Conservation (phyloP, 2,329 filamentous ascomycete genomes). For the Fusarium paranaense region DNA sequence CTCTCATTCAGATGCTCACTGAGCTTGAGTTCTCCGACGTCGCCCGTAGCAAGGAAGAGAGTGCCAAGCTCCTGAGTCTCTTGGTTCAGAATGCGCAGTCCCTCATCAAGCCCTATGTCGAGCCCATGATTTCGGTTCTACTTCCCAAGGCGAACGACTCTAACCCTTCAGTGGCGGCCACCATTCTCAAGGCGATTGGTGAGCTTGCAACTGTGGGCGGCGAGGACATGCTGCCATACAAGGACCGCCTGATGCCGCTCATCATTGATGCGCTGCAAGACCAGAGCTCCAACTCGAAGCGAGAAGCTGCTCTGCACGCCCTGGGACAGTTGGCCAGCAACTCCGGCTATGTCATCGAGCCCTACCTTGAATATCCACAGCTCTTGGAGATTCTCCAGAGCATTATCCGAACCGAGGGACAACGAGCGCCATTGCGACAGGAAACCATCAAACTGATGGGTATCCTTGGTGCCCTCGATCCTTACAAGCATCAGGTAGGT, state of each 20-base stretch:
- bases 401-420: conserved; percentile 91
- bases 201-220: conserved; percentile 95
- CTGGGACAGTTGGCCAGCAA: conserved; percentile 94
- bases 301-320: conserved; percentile 90
- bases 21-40: conserved; percentile 97
- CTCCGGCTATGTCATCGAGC: conserved; percentile 96
- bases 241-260: conserved; percentile 92
- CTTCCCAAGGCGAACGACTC: conserved; percentile 89
- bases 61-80: conserved; percentile 90
- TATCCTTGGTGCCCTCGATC: conserved; percentile 93
- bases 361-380: conserved; percentile 94
- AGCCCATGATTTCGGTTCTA: conserved; percentile 95
- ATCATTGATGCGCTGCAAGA: conserved; percentile 96
- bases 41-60: conserved; percentile 94
- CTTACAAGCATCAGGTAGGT: conserved; percentile 86
- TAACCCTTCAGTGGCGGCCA: conserved; percentile 89
- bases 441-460: conserved; percentile 98
- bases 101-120: conserved; percentile 95
- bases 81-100: conserved; percentile 93
- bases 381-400: conserved; percentile 92
- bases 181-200: conserved; percentile 94
- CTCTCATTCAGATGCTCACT: conserved; percentile 94
- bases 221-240: conserved; percentile 92
- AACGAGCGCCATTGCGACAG: conserved; percentile 84
- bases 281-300: conserved; percentile 88